Conservation (phyloP, 768 basidiomycete species). For the Tulasnella sp. region DNA sequence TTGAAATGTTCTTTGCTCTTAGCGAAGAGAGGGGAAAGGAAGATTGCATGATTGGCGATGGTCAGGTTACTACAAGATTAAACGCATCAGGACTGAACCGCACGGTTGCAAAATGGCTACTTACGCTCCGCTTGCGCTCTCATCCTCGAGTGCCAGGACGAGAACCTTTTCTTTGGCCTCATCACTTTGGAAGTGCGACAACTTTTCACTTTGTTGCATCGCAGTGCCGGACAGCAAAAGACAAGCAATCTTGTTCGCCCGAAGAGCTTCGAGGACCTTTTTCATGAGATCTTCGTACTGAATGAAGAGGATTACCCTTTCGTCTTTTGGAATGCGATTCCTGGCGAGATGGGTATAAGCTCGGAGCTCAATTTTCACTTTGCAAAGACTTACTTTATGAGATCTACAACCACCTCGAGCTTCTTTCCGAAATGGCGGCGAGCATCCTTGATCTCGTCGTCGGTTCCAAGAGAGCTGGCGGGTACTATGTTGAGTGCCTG, state of each 20-base stretch:
- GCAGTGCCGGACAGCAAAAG: conserved; percentile 82
- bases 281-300: conserved; percentile 93
- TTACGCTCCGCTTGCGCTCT: conserved; percentile 83
- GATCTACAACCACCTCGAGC: conserved; percentile 70
- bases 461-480: conserved; percentile 75
- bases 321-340: conserved; percentile 67
- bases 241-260: conserved; percentile 69
- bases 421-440: conserved; percentile 80
- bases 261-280: conserved; percentile 84
- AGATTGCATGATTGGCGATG: conserved; percentile 91
- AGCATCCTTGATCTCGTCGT: conserved; percentile 74
- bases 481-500: conserved; percentile 81
- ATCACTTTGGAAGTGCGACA: conserved; percentile 84
- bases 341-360: conserved; percentile 46
- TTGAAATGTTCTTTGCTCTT: conserved; percentile 75
- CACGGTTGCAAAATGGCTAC: conserved; percentile 4
- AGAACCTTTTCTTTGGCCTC: conserved; percentile 73
- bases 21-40: conserved; percentile 82
- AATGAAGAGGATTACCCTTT: conserved; percentile 91
- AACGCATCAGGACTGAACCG: background rate
- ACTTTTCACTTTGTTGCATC: conserved; percentile 73
- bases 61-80: conserved; percentile 67
- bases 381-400: conserved; percentile 64
- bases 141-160: conserved; percentile 90
- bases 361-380: background rate